Percentiles rank a stretch among this genome's conserved stretches.
These are phyloP conservation scores for Jatropha curcas DNA, from an alignment of 345 rosid species.

Conservation along the genomic window DNA sequence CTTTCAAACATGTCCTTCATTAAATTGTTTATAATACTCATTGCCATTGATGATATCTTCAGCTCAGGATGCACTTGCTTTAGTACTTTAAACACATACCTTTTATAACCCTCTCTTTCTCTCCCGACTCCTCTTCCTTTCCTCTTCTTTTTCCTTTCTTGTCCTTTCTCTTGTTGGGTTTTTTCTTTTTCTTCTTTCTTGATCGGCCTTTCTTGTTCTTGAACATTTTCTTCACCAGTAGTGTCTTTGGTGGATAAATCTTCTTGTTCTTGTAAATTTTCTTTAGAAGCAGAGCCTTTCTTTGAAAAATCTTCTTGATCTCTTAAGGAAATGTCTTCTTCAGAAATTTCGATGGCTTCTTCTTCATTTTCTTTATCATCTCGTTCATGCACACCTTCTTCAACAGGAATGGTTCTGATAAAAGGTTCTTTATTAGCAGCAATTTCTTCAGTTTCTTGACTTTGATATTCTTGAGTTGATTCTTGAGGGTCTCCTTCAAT, in stretches of 20 bases:
- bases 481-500: constrained; percentile 16
- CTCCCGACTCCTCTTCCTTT: background rate
- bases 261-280: too few relatives aligned
- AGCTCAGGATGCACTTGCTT: constrained; percentile 76
- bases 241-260: too few relatives aligned
- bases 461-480: constrained; percentile 1
- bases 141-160: constrained; percentile 12
- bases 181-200: constrained; percentile 1
- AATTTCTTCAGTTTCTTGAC: background rate
- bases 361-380: too few relatives aligned
- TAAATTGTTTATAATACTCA: constrained; percentile 60
- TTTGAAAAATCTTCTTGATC: too few relatives aligned
- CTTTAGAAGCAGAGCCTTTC: too few relatives aligned
- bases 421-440: background rate
- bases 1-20: constrained; percentile 79
- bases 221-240: background rate
- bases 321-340: background rate
- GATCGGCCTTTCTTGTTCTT: background rate
- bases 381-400: constrained; percentile 19
- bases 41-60: constrained; percentile 64
- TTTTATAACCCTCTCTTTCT: constrained; percentile 46
- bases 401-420: constrained; percentile 5
- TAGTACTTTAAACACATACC: constrained; percentile 61
- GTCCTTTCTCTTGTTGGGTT: constrained; percentile 6
- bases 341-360: constrained; percentile 2